Conservation (phyloP, 345 rosid genomes). For the Noccaea caerulescens region DNA sequence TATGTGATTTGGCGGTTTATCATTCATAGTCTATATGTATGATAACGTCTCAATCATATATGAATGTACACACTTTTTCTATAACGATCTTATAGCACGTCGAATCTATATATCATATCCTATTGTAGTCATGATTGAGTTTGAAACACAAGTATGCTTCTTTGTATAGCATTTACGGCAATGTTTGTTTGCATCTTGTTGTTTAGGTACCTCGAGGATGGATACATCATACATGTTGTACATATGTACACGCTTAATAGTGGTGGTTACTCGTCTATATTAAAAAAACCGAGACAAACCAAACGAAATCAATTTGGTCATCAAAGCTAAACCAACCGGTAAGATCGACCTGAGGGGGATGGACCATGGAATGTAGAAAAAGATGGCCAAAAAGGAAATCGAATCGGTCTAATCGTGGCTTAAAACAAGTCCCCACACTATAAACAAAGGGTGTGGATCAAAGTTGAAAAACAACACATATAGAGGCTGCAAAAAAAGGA, state of each 20-base stretch:
- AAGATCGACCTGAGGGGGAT: slow-evolving; percentile 42
- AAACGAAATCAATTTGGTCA: slow-evolving; percentile 30
- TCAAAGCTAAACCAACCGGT: slow-evolving; percentile 36
- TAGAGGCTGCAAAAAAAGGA: slow-evolving; percentile 36
- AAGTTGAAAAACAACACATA: slow-evolving; percentile 37
- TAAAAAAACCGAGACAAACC: slow-evolving; percentile 19
- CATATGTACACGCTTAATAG: slow-evolving; percentile 32
- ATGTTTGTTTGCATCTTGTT: slow-evolving; percentile 43
- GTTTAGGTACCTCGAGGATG: slow-evolving; percentile 40
- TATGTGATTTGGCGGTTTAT: background rate
- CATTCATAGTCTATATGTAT: background rate
- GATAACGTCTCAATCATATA: slow-evolving; percentile 10
- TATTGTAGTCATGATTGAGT: slow-evolving; percentile 22
- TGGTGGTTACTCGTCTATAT: slow-evolving; percentile 36
- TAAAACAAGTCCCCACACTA: slow-evolving; percentile 46
- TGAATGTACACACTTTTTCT: background rate
- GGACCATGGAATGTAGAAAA: slow-evolving; percentile 46
- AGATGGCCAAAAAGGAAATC: slow-evolving; percentile 37
- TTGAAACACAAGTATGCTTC: slow-evolving; percentile 21
- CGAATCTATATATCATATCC: slow-evolving; percentile 15
- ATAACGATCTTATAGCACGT: slow-evolving; percentile 3
- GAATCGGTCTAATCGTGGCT: slow-evolving; percentile 37
- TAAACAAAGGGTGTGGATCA: slow-evolving; percentile 46
- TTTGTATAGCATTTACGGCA: slow-evolving; percentile 35
- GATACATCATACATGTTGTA: slow-evolving; percentile 26